A percentile compares a stretch with the other conserved stretches of the same genome.
Evolutionary conservation across 345 rosid genomes (phyloP).

Genomic region (Linum usitatissimum): DNA sequence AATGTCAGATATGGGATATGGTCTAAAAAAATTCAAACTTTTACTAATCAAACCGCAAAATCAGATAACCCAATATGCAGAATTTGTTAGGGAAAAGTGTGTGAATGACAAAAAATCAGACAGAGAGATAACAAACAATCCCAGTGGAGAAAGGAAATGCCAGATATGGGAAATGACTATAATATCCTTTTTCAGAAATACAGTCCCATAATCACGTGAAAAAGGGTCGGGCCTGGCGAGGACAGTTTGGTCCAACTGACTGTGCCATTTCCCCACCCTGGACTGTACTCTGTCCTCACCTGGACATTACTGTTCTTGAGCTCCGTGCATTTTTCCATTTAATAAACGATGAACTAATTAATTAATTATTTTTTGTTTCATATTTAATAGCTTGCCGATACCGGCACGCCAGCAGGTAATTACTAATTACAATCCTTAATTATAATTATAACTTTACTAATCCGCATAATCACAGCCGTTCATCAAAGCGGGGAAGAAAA

Average conservation of each 20-base stretch:
- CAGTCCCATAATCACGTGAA: not conserved
- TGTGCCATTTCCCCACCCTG: not conserved
- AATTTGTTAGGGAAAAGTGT: too few species aligned
- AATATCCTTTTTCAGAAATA: not conserved
- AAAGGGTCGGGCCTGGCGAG: not conserved
- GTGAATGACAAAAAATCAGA: not conserved
- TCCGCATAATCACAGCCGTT: slow-evolving; percentile 11
- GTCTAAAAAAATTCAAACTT: too few species aligned
- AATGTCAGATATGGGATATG: too few species aligned
- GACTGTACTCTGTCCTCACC: not conserved
- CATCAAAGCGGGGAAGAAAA: slow-evolving; percentile 5
- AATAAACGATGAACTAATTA: not conserved
- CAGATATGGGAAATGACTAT: slow-evolving; percentile 11
- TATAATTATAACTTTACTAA: not conserved
- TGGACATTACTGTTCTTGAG: slow-evolving; percentile 17
- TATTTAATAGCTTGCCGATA: not conserved
- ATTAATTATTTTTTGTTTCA: not conserved
- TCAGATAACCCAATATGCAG: too few species aligned
- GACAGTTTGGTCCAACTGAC: slow-evolving; percentile 6
- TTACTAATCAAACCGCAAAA: too few species aligned
- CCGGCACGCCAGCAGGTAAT: not conserved
- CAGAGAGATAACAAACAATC: not conserved
- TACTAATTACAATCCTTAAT: too few species aligned
- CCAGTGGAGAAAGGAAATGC: not conserved
- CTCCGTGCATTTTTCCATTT: slow-evolving; percentile 9